Conservation (phyloP, 495 filamentous ascomycete genomes). For the Ascodesmis nigricans region DNA sequence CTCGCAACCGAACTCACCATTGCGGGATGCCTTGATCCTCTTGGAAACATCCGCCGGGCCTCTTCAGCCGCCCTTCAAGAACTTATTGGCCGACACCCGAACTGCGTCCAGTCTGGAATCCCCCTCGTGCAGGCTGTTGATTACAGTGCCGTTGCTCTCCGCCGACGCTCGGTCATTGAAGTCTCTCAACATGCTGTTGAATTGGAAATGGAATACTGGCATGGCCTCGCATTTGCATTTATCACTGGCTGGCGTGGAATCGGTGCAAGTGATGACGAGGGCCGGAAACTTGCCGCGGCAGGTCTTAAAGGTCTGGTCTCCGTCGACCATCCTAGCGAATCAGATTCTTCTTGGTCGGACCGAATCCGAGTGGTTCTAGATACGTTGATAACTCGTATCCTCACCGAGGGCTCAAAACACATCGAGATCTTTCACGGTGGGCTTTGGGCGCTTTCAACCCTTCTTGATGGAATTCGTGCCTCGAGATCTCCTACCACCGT, state of each 20-base stretch:
- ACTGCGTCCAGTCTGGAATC: slow-evolving; percentile 61
- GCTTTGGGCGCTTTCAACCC: slow-evolving; percentile 15
- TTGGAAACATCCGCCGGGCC: slow-evolving; percentile 78
- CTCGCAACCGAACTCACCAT: slow-evolving; percentile 59
- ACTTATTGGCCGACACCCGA: slow-evolving; percentile 75
- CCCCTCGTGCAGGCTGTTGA: slow-evolving; percentile 69
- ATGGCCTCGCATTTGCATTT: slow-evolving; percentile 42
- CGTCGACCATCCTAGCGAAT: slow-evolving; percentile 7
- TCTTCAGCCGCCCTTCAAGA: slow-evolving; percentile 89
- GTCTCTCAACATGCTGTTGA: slow-evolving; percentile 45
- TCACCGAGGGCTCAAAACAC: slow-evolving; percentile 12
- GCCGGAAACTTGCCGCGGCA: slow-evolving; percentile 46
- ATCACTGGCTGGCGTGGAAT: slow-evolving; percentile 68
- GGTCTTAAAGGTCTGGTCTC: slow-evolving; percentile 40
- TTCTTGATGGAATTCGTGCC: slow-evolving; percentile 8
- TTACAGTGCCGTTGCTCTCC: slow-evolving; percentile 73
- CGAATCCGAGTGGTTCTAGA: slow-evolving; percentile 2
- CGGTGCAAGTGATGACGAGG: slow-evolving; percentile 47
- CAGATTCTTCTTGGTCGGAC: background rate
- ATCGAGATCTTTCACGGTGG: slow-evolving; percentile 18
- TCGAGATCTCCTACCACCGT: background rate
- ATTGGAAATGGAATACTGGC: slow-evolving; percentile 45
- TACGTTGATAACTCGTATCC: slow-evolving; percentile 15
- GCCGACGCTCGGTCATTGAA: slow-evolving; percentile 57
- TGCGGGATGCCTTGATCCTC: slow-evolving; percentile 66